Base-by-base conservation (phyloP, 345 rosid species). In the Theobroma cacao region DNA sequence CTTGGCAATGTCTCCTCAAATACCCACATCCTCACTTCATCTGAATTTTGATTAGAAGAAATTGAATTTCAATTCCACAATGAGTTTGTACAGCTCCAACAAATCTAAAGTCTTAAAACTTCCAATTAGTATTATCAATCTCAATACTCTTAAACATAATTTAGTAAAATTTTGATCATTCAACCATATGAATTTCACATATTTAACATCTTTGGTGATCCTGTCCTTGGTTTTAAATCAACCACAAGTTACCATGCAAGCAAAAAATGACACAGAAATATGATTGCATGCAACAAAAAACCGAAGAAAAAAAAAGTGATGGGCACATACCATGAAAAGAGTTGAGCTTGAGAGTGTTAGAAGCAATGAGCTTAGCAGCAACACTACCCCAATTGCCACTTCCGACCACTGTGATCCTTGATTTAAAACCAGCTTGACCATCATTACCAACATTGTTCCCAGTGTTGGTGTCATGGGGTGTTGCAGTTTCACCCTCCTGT, bases 341-440 rank as follows among this genome's bases (percentile, higher is more conserved):
- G 78, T 79, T 55, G 80, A 92, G 91, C 78, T 83, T 89, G 86
- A 89, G 84, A 82, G 97, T 82, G 84, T 94, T 96, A 30, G 92
- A 92, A 67, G 97, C 99, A 83, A 96, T 89, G 90, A 96, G 98
- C 83, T 91, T 96, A 77, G 98, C 90, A 76, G 98, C 99, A 38
- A 94, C 98, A 75, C 97, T 96, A 30, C 99, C 98, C 99, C 98
- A 96, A 82, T 92, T 94, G 33, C 99, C 99, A 84, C 99, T 94
- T 0, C 99, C 99, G 7, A 96, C 91, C 60, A 94, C 87, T 15
- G 98, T 91, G 80, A 96, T 97, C 78, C 81, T 91, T 28, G 92
- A 90, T 83, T 85, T 84, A 8, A 14, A 73, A 0, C 65, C 71
- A 24, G 12, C 77, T 41, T 11, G 52, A 41, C 40, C 69, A 55